Conservation (phyloP, 2,329 filamentous ascomycete species). For the Corynespora cassiicola region DNA sequence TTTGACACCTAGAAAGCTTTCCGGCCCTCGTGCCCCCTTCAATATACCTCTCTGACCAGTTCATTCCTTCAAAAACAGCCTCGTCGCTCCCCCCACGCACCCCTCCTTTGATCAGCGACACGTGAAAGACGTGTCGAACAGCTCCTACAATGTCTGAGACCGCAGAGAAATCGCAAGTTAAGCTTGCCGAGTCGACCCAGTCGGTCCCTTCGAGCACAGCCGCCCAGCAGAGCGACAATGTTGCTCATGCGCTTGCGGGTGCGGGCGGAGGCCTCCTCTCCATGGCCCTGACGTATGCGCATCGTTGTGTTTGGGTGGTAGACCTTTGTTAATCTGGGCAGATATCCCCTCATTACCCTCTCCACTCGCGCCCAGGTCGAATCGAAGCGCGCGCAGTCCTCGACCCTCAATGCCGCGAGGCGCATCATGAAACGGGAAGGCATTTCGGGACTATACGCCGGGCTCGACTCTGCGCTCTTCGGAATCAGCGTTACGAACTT, state of each 20-base stretch:
- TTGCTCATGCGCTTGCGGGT: conserved; percentile 91
- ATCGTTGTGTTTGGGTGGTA: too few relatives aligned
- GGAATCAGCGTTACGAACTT: conserved; percentile 99
- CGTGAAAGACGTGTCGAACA: conserved; percentile 7
- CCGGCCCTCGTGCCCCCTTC: conserved; percentile 1
- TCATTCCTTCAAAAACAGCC: background rate
- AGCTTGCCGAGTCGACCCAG: conserved; percentile 43
- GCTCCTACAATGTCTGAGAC: conserved; percentile 33
- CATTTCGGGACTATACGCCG: conserved; percentile 85
- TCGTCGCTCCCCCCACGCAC: conserved; percentile 1
- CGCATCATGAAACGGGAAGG: conserved; percentile 93
- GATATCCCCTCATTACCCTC: conserved; percentile 95
- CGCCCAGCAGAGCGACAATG: conserved; percentile 90
- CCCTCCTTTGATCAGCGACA: conserved; percentile 9
- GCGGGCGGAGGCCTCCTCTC: conserved; percentile 93
- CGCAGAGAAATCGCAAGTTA: conserved; percentile 38
- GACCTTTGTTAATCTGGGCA: conserved; percentile 51
- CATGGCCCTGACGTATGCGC: conserved; percentile 85
- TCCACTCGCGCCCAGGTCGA: conserved; percentile 98
- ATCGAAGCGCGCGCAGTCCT: conserved; percentile 87
- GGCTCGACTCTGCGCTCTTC: conserved; percentile 91
- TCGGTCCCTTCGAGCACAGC: conserved; percentile 63
- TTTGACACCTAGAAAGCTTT: conserved; percentile 5
- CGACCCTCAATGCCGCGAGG: conserved; percentile 81
- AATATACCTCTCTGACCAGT: background rate